Conservation (phyloP, 495 filamentous ascomycete genomes). For the Penicillium subrubescens region DNA sequence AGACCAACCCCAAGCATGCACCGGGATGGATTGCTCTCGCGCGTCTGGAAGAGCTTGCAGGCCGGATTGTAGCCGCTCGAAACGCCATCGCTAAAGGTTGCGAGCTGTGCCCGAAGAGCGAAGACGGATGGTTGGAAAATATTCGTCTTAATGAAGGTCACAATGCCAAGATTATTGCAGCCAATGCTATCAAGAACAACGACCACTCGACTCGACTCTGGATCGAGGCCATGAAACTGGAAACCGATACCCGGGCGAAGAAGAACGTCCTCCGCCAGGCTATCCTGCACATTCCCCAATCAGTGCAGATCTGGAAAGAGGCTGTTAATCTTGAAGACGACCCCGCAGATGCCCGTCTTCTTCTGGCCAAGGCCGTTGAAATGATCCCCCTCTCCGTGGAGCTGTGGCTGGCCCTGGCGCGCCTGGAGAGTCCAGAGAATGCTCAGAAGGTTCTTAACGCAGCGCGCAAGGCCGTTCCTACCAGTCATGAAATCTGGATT, state of each 20-base stretch:
- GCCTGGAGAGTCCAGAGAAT: conserved; percentile 83
- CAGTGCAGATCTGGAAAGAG: conserved; percentile 94
- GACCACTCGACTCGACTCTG: conserved; percentile 86
- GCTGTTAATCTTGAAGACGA: conserved; percentile 95
- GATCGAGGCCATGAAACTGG: conserved; percentile 93
- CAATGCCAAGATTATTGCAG: conserved; percentile 95
- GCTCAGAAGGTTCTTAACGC: conserved; percentile 94
- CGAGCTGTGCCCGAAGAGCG: conserved; percentile 87
- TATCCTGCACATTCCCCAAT: conserved; percentile 85
- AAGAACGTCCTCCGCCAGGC: conserved; percentile 90
- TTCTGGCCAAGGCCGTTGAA: conserved; percentile 91
- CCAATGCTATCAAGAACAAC: conserved; percentile 87
- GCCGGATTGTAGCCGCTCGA: conserved; percentile 83
- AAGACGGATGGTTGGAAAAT: conserved; percentile 93
- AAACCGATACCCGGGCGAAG: conserved; percentile 74
- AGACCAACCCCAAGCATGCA: conserved; percentile 90
- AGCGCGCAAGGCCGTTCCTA: conserved; percentile 89
- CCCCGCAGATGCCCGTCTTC: conserved; percentile 77
- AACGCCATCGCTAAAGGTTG: conserved; percentile 84
- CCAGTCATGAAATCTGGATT: conserved; percentile 94
- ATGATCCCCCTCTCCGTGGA: conserved; percentile 92
- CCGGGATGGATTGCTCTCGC: conserved; percentile 97
- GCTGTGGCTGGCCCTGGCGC: conserved; percentile 90
- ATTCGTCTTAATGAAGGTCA: conserved; percentile 89
- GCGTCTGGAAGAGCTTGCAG: conserved; percentile 89